Base-by-base conservation (phyloP, 306 rosid genomes). In the Dryas octopetala region DNA sequence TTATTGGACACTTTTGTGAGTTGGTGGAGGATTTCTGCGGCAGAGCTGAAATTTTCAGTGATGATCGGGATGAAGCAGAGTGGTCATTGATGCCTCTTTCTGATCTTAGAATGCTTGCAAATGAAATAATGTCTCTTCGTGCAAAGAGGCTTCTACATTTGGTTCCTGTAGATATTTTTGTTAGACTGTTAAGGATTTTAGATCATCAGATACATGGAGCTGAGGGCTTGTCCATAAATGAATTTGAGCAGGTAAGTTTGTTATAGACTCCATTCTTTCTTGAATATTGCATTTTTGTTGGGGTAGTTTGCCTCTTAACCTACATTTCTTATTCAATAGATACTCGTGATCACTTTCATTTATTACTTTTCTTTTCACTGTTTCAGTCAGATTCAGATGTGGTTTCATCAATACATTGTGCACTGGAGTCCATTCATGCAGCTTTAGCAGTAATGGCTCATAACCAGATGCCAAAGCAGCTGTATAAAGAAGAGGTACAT, bases 151-250 rank as follows among this genome's bases (percentile, higher is more conserved):
- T 96, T 73, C 87, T 92, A 63, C 93, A 91, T 85, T 74, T 88
- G 87, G 86, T 96, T 70, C 91, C 97, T 55, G 86, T 83, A 73
- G 96, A 90, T 81, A 68, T 74, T 79, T 93, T 96, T 82, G 94
- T 88, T 73, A 96, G 96, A 81, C 66, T 96, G 70, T 82, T 96
- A 78, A 92, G 85, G 80, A 91, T 90, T 82, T 84, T 96, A 75
- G 97, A 96, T 86, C 90, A 92, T 90, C 99, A 92, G 75, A 90
- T 96, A 81, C 99, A 96, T 81, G 84, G 93, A 80, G 93, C 98
- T 62, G 99, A 96, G 84, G 99, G 99, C 83, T 85, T 96, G 85
- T 86, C 97, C 16, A 86, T 92, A 58, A 93, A 80, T 82, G 97
- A 90, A 70, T 91, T 82, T 64, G 97, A 94, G 70, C 88, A 84